Percentiles rank a stretch among this genome's conserved stretches.
phyloP scores from a whole-genome alignment of 2,329 filamentous ascomycete species.

The Diaporthe eres region DNA sequence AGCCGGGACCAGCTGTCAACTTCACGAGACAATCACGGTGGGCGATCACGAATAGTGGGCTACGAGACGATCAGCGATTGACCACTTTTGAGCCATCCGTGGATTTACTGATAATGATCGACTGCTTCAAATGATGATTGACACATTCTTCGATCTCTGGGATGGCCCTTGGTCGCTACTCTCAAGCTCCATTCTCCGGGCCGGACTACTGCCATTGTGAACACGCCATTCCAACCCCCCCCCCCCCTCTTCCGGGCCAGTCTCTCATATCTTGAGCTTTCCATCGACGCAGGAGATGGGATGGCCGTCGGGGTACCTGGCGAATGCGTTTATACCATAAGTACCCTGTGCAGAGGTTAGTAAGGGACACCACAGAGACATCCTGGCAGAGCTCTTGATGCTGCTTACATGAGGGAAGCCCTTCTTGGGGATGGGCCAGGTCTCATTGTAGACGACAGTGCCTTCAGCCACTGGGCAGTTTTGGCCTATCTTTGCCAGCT shows the following conservation, averaged over 20 bases:
- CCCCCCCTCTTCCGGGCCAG: no score
- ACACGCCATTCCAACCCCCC: not conserved
- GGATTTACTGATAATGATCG: no score
- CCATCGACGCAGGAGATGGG: conserved; percentile 2
- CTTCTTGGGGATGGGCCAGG: not conserved
- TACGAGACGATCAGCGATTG: no score
- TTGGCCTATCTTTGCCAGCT: not conserved
- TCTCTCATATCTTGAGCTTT: not conserved
- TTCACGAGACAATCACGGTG: no score
- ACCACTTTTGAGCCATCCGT: no score
- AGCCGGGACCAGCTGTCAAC: no score
- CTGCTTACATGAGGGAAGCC: not conserved
- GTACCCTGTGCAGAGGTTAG: not conserved
- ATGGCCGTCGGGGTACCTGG: not conserved
- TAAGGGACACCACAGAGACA: not conserved
- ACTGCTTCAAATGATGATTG: not conserved
- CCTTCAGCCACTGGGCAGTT: not conserved
- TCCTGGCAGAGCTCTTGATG: not conserved
- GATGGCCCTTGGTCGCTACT: not conserved
- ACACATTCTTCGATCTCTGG: no score
- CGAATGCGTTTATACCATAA: not conserved
- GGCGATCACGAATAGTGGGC: no score
- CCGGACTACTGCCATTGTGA: not conserved
- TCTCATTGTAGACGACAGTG: not conserved
- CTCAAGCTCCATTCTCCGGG: not conserved